Conservation (phyloP, 2,329 filamentous ascomycete species). For the Pseudopyrenochaeta lycopersici region DNA sequence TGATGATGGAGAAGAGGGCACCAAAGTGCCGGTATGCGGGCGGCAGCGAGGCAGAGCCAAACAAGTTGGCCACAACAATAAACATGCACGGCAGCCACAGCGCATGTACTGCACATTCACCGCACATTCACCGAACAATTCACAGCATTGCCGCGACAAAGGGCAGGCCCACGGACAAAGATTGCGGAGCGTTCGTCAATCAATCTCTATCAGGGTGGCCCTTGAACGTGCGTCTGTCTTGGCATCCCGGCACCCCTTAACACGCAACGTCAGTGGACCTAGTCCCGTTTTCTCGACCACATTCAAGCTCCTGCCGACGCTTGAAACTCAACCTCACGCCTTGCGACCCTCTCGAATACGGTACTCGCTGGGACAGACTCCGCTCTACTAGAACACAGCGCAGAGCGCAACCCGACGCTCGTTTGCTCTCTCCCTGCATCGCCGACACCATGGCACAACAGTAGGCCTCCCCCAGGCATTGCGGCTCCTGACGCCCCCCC, state of each 20-base stretch:
- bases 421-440: slow-evolving; percentile 17
- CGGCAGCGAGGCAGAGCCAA: neutral
- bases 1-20: neutral
- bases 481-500: slow-evolving; percentile 7
- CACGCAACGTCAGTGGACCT: slow-evolving; percentile 17
- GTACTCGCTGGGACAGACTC: slow-evolving; percentile 11
- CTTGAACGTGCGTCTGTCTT: slow-evolving; percentile 18
- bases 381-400: slow-evolving; percentile 9
- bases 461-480: slow-evolving; percentile 29
- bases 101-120: neutral
- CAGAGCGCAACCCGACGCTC: slow-evolving; percentile 25
- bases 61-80: neutral
- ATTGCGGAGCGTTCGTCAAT: slow-evolving; percentile 17
- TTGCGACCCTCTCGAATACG: slow-evolving; percentile 3
- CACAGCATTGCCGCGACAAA: neutral
- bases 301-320: slow-evolving; percentile 22
- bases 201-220: slow-evolving; percentile 10
- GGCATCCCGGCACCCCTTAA: slow-evolving; percentile 24
- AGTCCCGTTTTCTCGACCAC: slow-evolving; percentile 22
- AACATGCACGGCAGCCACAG: neutral
- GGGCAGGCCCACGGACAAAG: neutral
- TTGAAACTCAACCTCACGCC: slow-evolving; percentile 1
- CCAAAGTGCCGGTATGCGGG: neutral
- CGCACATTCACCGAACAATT: neutral
- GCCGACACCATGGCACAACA: slow-evolving; percentile 44